Conservation (phyloP, 345 rosid species). For the Moringa oleifera region DNA sequence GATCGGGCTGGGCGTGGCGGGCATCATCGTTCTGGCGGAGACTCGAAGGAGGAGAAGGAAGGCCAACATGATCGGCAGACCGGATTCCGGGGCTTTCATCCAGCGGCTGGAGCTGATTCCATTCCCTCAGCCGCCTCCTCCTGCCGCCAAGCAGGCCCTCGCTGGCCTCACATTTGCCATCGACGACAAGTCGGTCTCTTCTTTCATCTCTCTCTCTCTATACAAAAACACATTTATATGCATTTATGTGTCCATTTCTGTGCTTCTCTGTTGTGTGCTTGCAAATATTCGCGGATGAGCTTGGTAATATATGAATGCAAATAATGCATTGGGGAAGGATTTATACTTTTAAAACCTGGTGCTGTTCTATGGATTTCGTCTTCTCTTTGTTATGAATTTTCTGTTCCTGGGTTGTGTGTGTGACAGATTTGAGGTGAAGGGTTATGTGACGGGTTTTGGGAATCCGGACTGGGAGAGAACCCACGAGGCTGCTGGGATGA, state of each 20-base stretch:
- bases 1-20: constrained; percentile 75
- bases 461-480: constrained; percentile 73
- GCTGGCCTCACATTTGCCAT: constrained; percentile 73
- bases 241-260: neutral
- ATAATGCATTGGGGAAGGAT: neutral
- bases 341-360: no score
- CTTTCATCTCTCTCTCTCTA: neutral
- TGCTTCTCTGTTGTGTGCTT: neutral
- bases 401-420: constrained; percentile 2
- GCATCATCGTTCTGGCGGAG: constrained; percentile 65
- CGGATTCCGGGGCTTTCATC: constrained; percentile 75
- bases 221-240: neutral
- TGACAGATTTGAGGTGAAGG: constrained; percentile 79
- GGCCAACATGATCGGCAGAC: constrained; percentile 23
- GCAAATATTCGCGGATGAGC: no score
- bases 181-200: constrained; percentile 52
- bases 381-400: neutral
- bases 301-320: neutral
- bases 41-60: constrained; percentile 54
- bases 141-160: constrained; percentile 69
- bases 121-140: constrained; percentile 84
- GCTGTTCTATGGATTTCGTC: neutral
- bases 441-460: constrained; percentile 75
- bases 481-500: constrained; percentile 67
- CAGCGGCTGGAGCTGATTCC: constrained; percentile 67